phyloP scores from a whole-genome alignment of 768 basidiomycete genomes.

The Lanmaoa pseudosensibilis region DNA sequence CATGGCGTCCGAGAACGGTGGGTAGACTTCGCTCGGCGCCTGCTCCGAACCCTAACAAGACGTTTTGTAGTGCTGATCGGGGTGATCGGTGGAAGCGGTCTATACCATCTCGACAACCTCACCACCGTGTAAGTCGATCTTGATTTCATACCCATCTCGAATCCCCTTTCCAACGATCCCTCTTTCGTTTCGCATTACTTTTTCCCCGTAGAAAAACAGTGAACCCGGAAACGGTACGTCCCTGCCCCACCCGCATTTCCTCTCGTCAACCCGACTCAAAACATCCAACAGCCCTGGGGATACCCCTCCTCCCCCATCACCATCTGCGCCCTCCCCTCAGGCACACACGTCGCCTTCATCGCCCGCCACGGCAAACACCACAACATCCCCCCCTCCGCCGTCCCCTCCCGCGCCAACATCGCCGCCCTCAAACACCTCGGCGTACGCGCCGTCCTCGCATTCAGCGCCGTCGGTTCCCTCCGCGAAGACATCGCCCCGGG shows the following conservation, averaged over 20 bases:
- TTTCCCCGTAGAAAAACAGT: constrained; percentile 63
- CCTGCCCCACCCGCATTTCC: no score
- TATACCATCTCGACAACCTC: constrained; percentile 92
- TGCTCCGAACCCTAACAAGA: background rate
- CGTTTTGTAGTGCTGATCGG: constrained; percentile 66
- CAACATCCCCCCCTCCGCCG: constrained; percentile 71
- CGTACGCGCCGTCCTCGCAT: constrained; percentile 85
- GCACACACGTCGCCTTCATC: constrained; percentile 81
- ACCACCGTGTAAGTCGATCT: constrained; percentile 70
- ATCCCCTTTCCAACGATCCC: background rate
- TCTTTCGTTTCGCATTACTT: background rate
- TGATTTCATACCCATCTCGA: background rate
- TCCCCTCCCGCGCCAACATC: constrained; percentile 90
- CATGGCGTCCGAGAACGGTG: constrained; percentile 23
- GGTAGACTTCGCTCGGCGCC: background rate
- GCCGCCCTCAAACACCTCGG: constrained; percentile 93
- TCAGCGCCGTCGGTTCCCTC: constrained; percentile 93
- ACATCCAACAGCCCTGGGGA: constrained; percentile 99
- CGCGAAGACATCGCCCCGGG: constrained; percentile 92
- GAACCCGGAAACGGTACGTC: constrained; percentile 76
- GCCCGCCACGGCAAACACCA: constrained; percentile 89
- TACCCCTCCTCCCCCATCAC: constrained; percentile 86
- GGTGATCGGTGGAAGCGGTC: constrained; percentile 88
- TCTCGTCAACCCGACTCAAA: no score
- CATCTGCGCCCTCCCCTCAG: constrained; percentile 86